Conservation (phyloP, 805 yeast genomes). For the Starmerella bombi region DNA sequence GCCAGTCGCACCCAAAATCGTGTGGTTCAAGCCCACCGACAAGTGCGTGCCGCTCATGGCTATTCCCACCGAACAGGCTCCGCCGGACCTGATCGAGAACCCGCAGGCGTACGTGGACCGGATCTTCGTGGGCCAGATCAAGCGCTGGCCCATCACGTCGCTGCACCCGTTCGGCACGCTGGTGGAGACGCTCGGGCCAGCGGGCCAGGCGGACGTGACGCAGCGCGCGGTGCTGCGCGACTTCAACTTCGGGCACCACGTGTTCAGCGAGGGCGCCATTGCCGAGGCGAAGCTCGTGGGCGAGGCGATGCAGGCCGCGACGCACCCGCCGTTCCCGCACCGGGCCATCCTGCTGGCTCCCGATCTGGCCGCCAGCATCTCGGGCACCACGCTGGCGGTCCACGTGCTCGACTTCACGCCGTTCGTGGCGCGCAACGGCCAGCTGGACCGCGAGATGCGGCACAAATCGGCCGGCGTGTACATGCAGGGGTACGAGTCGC, state of each 20-base stretch:
- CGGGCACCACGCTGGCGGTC: constrained; percentile 51
- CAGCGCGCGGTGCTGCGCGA: constrained; percentile 79
- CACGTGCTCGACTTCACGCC: constrained; percentile 73
- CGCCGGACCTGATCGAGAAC: constrained; percentile 84
- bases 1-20: constrained; percentile 44
- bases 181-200: constrained; percentile 70
- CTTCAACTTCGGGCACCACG: constrained; percentile 32
- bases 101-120: constrained; percentile 71
- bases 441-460: constrained; percentile 76
- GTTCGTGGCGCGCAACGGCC: constrained; percentile 56
- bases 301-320: constrained; percentile 9
- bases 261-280: constrained; percentile 31
- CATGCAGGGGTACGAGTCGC: constrained; percentile 54
- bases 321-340: not conserved
- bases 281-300: constrained; percentile 31
- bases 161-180: constrained; percentile 95
- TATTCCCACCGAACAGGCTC: constrained; percentile 97
- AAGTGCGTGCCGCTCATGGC: constrained; percentile 96
- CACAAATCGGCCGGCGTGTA: constrained; percentile 83
- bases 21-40: constrained; percentile 98
- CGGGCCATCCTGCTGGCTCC: constrained; percentile 3
- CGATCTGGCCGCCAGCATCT: constrained; percentile 13
- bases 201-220: constrained; percentile 65
- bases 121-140: constrained; percentile 84
- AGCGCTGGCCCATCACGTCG: constrained; percentile 98